Evolutionary conservation across 306 rosid genomes (phyloP).

Genomic region (Lagenaria siceraria): DNA sequence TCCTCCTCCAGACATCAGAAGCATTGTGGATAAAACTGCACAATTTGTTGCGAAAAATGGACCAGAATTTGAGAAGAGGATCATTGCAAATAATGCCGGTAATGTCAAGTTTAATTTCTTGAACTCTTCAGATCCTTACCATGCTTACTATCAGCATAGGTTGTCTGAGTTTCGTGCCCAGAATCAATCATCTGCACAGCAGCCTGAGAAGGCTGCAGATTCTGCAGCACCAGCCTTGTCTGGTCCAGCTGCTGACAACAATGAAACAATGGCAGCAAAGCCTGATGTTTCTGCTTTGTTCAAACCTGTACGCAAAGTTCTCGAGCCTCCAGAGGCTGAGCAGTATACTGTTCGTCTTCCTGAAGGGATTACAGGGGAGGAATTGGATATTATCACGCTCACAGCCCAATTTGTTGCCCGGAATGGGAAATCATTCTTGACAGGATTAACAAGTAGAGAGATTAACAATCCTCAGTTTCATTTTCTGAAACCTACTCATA

Average conservation of each 20-base stretch:
- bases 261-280: slow-evolving; percentile 31
- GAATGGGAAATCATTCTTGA: slow-evolving; percentile 85
- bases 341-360: slow-evolving; percentile 91
- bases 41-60: slow-evolving; percentile 89
- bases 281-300: slow-evolving; percentile 57
- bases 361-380: slow-evolving; percentile 92
- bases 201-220: slow-evolving; percentile 30
- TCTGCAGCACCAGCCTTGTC: slow-evolving; percentile 16
- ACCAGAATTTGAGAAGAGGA: slow-evolving; percentile 83
- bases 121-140: slow-evolving; percentile 62
- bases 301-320: slow-evolving; percentile 51
- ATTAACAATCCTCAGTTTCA: slow-evolving; percentile 83
- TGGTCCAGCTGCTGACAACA: slow-evolving; percentile 28
- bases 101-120: slow-evolving; percentile 78
- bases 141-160: slow-evolving; percentile 86
- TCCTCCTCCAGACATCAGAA: slow-evolving; percentile 80
- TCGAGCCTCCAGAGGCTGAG: slow-evolving; percentile 90
- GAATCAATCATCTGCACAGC: slow-evolving; percentile 42
- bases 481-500: slow-evolving; percentile 89
- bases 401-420: slow-evolving; percentile 95
- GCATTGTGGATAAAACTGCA: slow-evolving; percentile 82
- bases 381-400: slow-evolving; percentile 85
- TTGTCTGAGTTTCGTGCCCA: slow-evolving; percentile 75
- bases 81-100: slow-evolving; percentile 61
- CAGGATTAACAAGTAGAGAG: slow-evolving; percentile 87